Percentiles rank a stretch among this genome's conserved stretches.
Evolutionary conservation across 441 rosid genomes (phyloP).

Genomic region (Oxalis stricta): DNA sequence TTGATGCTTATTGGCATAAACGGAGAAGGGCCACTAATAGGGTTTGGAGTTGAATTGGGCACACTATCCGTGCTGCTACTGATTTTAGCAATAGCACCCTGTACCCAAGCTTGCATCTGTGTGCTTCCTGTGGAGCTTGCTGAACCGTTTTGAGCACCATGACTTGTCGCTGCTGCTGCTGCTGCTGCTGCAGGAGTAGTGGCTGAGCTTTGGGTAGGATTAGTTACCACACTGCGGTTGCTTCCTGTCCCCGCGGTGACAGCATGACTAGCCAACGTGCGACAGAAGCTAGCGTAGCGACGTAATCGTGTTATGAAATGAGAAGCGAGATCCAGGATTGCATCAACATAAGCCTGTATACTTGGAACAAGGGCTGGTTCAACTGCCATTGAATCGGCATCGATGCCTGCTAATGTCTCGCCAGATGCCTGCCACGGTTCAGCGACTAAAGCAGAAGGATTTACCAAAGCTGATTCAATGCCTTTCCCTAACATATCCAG

Average conservation of each 20-base stretch:
- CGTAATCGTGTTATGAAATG: constrained; percentile 95
- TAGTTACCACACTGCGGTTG: constrained; percentile 70
- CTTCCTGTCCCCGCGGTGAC: constrained; percentile 89
- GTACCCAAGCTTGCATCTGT: constrained; percentile 98
- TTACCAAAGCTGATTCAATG: constrained; percentile 89
- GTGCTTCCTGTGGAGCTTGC: constrained; percentile 86
- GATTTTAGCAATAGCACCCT: constrained; percentile 96
- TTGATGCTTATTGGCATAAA: constrained; percentile 97
- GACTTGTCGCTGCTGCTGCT: constrained; percentile 65
- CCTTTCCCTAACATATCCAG: constrained; percentile 99
- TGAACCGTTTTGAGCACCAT: constrained; percentile 73
- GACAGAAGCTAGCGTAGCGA: constrained; percentile 98
- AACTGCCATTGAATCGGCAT: constrained; percentile 92
- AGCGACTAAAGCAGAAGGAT: constrained; percentile 79
- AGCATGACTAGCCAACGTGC: constrained; percentile 95
- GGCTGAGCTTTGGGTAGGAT: constrained; percentile 78
- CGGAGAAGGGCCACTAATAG: constrained; percentile 74
- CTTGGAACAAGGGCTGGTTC: constrained; percentile 76
- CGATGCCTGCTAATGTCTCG: constrained; percentile 61
- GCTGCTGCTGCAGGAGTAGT: constrained; percentile 59
- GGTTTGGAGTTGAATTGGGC: constrained; percentile 47
- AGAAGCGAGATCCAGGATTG: constrained; percentile 95
- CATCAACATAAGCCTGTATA: constrained; percentile 99
- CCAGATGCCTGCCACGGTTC: constrained; percentile 90
- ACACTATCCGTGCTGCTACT: constrained; percentile 76